Base-by-base conservation (phyloP, 352 stramenopile genomes). In the Globisporangium alternatum region DNA sequence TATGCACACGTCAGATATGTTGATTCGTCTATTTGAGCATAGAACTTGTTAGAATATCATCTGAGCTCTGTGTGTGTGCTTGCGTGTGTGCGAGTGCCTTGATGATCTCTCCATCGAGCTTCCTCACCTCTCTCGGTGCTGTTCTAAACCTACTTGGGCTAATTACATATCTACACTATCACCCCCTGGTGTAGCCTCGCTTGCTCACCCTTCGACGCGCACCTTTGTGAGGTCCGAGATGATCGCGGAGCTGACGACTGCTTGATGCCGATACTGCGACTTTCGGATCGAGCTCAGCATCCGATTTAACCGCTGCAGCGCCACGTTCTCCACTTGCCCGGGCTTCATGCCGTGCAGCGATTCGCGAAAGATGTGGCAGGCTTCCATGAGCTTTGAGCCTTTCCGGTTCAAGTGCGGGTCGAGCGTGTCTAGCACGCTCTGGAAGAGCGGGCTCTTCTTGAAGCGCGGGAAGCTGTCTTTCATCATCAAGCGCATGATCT, bases 391-490 rank as follows among this genome's bases (percentile, higher is more conserved):
- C 55, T 80, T 78, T 28, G 80, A 89, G 21, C 78, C 78, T 70
- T 89, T 89, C 13, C 82, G 73, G 35, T 77, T 88, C 12, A 80
- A 71, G 56, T 89, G 77, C 9, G 82, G 80, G 31, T 91, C 80
- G 35, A 93, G 69, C 6, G 70, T 73, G 33, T 91, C 75, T 15
- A 93, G 65, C 8, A 92, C 69, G 33, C 66, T 80, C 63, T 88
- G 75, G 69, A 93, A 92, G 30, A 79, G 59, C 1, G 73, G 61
- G 60, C 78, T 89, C 64, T 89, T 90, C 64, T 93, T 91, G 72
- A 92, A 93, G 8, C 81, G 81, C 10, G 80, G 81, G 55, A 93
- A 92, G 37, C 79, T 90, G 69, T 93, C 83, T 60, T 91, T 90
- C 35, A 70, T 86, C 81, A 92, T 90, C 28, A 92, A 67, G n/a